Evolutionary conservation across 2,329 filamentous ascomycete species (phyloP), one percentile per base, ranked within the genome.

Genomic region (Cryphonectria radicalis): DNA sequence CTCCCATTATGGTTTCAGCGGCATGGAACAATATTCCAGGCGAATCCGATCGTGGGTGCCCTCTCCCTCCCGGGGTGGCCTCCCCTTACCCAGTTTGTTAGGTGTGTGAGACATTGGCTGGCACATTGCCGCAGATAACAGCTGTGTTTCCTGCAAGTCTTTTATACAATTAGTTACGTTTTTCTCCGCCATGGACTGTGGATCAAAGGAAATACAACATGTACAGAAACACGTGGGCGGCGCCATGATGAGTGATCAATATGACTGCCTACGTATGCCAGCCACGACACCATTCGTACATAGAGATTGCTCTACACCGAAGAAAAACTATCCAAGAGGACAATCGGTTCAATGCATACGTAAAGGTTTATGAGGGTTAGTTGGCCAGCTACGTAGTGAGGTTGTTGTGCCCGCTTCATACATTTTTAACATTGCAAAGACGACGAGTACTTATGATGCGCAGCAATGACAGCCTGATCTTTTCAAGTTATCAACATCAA

Each of bases 191-290:
- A 10, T 22, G 8, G 8, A 22, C 22, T 11, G 46, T 11, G 1
- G 22, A 50, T 22, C n/a, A 8, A 22, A 22, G 22, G 7, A 11
- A n/a, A n/a, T 17, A 5, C 42, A 50, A 50, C 17, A 50, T 50
- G 46, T 19, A n/a, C 32, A n/a, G 1, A 10, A 50, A 8, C 46
- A 50, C 22, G 22, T 50, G 46, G 22, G n/a, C 22, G 8, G 19
- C 8, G 22, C 22, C 22, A n/a, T 50, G 46, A n/a, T 22, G 46
- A 50, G 46, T 8, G 46, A 8, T 50, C 22, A 50, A 8, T 1
- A 50, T 50, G 43, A 0, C 43, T 50, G 22, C 17, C 46, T n/a
- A n/a, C 8, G 46, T n/a, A 50, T 50, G 73, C 74, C 37, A 63
- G 55, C 25, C 57, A 46, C 60, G 42, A 69, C 22, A 68, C 59